Conservation (phyloP, 2,329 filamentous ascomycete species). For the Phialophora macrospora region DNA sequence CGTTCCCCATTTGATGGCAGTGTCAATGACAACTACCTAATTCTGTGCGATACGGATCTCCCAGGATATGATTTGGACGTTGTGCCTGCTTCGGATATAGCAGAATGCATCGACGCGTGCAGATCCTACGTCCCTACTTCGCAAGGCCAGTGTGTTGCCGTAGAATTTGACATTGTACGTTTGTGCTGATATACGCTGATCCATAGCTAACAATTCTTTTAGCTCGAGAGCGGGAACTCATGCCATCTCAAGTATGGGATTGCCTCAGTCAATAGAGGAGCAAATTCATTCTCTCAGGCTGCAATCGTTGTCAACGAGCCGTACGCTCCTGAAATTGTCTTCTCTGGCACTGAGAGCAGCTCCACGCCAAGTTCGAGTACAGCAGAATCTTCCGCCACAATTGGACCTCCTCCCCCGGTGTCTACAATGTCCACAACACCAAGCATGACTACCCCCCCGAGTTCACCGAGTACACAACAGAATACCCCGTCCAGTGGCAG, state of each 20-base stretch:
- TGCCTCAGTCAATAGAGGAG: slow-evolving; percentile 24
- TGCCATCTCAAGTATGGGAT: slow-evolving; percentile 32
- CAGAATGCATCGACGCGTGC: slow-evolving; percentile 31
- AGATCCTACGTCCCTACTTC: slow-evolving; percentile 25
- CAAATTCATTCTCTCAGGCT: slow-evolving; percentile 28
- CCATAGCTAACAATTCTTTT: neutral
- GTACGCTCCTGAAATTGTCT: slow-evolving; percentile 26
- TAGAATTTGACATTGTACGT: slow-evolving; percentile 34
- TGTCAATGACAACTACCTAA: slow-evolving; percentile 31
- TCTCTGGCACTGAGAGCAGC: slow-evolving; percentile 10
- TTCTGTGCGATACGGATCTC: slow-evolving; percentile 32
- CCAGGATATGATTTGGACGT: slow-evolving; percentile 27
- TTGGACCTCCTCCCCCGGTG: slow-evolving; percentile 5
- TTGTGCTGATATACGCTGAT: neutral
- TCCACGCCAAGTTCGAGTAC: neutral
- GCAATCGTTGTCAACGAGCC: slow-evolving; percentile 32
- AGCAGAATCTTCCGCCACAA: slow-evolving; percentile 16
- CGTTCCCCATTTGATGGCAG: slow-evolving; percentile 32
- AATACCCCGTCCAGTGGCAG: neutral
- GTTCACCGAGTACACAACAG: slow-evolving; percentile 7
- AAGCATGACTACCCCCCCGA: neutral
- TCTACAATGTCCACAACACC: neutral
- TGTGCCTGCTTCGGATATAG: slow-evolving; percentile 27
- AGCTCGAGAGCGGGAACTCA: slow-evolving; percentile 25
- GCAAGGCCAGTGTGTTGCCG: slow-evolving; percentile 27